These are phyloP conservation scores for Rhododendron ovatum DNA, from an alignment of 148 eudicot species.

Conservation along the genomic window DNA sequence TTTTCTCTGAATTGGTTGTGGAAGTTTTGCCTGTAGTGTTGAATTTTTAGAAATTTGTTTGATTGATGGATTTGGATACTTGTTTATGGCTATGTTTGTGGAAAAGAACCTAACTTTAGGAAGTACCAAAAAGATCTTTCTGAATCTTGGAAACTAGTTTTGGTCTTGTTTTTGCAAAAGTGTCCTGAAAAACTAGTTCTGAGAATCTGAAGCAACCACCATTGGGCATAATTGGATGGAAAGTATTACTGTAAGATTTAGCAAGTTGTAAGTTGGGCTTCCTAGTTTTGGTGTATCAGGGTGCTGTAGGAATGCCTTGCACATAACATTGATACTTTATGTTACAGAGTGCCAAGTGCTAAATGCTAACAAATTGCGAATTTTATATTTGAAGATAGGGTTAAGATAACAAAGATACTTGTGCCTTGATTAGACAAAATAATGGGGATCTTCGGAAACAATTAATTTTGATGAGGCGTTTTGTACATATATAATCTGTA, in stretches of 20 bases:
- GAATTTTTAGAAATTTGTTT: neutral
- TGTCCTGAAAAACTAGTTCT: neutral
- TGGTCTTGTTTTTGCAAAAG: neutral
- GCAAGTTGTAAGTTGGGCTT: neutral
- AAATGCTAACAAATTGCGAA: neutral
- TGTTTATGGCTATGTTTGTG: neutral
- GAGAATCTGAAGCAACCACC: neutral
- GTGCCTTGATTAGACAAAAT: neutral
- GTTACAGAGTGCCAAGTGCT: neutral
- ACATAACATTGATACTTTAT: neutral
- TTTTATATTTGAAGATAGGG: neutral
- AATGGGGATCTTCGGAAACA: neutral
- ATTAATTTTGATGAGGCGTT: neutral
- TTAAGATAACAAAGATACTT: neutral
- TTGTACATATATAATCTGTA: neutral
- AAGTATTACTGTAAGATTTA: neutral
- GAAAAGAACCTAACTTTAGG: neutral
- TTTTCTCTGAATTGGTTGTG: neutral
- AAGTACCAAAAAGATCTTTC: neutral
- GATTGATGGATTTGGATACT: neutral
- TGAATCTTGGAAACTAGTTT: neutral
- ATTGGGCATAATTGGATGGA: neutral
- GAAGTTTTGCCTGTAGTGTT: neutral
- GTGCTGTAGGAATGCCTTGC: neutral
- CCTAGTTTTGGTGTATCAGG: neutral